phyloP scores from a whole-genome alignment of 176 grass and related monocot genomes.

The Leersia perrieri region DNA sequence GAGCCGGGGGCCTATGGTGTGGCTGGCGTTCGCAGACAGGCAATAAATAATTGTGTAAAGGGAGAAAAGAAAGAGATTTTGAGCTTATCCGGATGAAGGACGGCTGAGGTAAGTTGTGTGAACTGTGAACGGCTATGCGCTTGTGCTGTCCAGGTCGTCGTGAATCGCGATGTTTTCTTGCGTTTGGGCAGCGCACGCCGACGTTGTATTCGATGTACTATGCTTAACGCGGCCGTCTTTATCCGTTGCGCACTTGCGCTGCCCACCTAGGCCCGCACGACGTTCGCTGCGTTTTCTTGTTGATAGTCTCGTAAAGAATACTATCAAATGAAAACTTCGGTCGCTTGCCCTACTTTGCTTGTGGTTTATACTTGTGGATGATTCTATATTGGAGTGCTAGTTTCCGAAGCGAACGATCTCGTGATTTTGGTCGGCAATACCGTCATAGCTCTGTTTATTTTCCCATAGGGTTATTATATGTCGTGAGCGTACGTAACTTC shows the following conservation, averaged over 20 bases:
- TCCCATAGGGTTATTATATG: neutral
- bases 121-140: neutral
- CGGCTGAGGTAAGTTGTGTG: neutral
- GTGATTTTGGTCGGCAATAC: conserved; percentile 26
- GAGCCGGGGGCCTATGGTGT: neutral
- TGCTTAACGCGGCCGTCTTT: conserved; percentile 19
- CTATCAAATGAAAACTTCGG: neutral
- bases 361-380: neutral
- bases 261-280: conserved; percentile 4
- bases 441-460: neutral
- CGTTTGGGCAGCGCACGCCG: conserved; percentile 28
- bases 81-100: conserved; percentile 41
- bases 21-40: neutral
- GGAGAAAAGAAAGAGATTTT: neutral
- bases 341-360: neutral
- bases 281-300: neutral
- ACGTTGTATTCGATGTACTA: conserved; percentile 21
- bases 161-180: conserved; percentile 6
- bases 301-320: neutral
- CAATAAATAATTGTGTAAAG: conserved; percentile 27
- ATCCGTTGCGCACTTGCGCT: neutral
- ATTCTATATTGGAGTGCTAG: neutral
- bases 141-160: neutral
- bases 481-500: neutral
- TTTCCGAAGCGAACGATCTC: neutral